These are phyloP conservation scores for Phytophthora vignae DNA, from an alignment of 352 stramenopile species.

Conservation along the genomic window DNA sequence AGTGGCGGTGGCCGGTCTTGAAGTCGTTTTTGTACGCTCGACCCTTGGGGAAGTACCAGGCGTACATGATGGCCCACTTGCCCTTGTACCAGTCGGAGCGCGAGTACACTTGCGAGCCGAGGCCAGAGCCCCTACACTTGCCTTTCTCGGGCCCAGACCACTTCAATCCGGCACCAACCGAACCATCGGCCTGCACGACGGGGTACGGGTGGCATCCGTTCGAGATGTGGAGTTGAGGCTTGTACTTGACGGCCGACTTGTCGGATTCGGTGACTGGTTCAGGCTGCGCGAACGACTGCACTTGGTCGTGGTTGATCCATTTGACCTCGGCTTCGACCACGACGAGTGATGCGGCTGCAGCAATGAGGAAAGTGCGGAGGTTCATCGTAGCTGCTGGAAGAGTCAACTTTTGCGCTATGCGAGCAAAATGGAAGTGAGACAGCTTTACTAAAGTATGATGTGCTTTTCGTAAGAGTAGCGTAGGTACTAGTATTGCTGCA, in stretches of 20 bases:
- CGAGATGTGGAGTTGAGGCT: constrained; percentile 33
- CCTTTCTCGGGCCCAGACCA: constrained; percentile 30
- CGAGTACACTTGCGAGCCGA: constrained; percentile 37
- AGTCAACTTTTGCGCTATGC: background rate
- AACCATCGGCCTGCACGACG: constrained; percentile 34
- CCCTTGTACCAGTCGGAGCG: constrained; percentile 31
- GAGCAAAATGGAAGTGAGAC: constrained; percentile 11
- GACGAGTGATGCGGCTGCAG: constrained; percentile 8
- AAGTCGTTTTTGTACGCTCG: constrained; percentile 7
- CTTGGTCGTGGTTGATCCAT: constrained; percentile 36
- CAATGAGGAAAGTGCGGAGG: constrained; percentile 19
- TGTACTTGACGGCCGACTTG: constrained; percentile 22
- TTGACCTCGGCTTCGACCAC: constrained; percentile 4
- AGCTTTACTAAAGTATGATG: no score
- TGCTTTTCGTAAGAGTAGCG: no score
- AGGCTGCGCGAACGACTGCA: constrained; percentile 14
- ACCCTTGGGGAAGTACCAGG: constrained; percentile 55
- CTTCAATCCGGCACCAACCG: constrained; percentile 38
- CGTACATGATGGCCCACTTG: constrained; percentile 35
- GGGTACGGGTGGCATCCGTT: constrained; percentile 47
- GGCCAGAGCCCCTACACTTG: constrained; percentile 28
- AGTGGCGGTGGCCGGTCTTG: constrained; percentile 39
- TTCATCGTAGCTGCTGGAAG: constrained; percentile 11
- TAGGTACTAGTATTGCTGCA: no score
- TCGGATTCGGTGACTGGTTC: constrained; percentile 8